Base-by-base conservation (phyloP, 2,329 filamentous ascomycete genomes). In the Cercospora nicotianae region DNA sequence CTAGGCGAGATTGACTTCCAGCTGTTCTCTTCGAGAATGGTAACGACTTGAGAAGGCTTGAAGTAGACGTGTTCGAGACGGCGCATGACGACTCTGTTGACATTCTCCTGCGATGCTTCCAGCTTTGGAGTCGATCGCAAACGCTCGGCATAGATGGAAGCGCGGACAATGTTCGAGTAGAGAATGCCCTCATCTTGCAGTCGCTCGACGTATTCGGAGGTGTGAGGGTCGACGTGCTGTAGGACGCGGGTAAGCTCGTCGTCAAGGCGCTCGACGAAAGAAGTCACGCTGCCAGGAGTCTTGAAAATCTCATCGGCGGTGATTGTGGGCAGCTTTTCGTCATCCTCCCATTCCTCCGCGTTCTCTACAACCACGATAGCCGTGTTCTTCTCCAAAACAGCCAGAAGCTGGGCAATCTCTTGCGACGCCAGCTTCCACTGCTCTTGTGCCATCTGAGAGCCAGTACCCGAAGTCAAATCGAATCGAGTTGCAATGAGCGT, bases 301-400 rank as follows among this genome's bases (percentile, higher is more conserved):
- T 91, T 94, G 86, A 97, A 91, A 78, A 94, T 87, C 79, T 97
- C 90, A 70, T 89, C 92, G 23, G 86, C 81, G 66, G 87, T 87
- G 73, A 94, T 84, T 33, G 86, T 85, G 13, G 95, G 95, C 48
- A 89, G 87, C 85, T 97, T 98, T 76, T 99, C 96, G 74, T 99
- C 96, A 77, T 99, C 95, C 74, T 99, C 95, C 95, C 95, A 98
- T 82, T 99, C 95, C 79, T 99, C 95, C 23, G 93, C 95, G 73
- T 88, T 90, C 83, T 99, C 95, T 16, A 95, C 85, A 59, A 99
- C 92, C 62, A 98, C 85, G 78, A 94, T 91, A 72, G 95, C 89
- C 69, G 86, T 85, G 82, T 92, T 92, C 69, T 86, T 81, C 80
- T 96, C 92, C 48, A 99, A 89, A 18, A 93, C 89, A 69, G 89